Base-by-base conservation (phyloP, 2,329 filamentous ascomycete species). In the Colletotrichum spaethianum region DNA sequence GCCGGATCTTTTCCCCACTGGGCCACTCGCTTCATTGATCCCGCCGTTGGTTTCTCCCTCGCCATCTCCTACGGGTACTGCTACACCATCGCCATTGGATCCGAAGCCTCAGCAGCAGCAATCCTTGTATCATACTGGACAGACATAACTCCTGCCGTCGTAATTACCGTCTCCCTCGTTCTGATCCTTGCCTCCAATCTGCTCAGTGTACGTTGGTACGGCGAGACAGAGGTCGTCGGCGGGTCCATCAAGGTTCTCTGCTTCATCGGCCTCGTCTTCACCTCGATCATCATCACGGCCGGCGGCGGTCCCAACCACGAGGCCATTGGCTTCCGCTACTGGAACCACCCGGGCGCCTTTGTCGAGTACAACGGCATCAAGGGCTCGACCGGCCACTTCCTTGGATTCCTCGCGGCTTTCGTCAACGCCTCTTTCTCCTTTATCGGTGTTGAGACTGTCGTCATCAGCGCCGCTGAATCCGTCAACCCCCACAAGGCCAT, bases 371-470 rank as follows among this genome's bases (percentile, higher is more conserved):
- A 86, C 69, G 83, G 83, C 61, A 85, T 86, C 79, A 84, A 83
- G 69, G 84, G 84, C 3, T 84, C 88, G 66, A 83, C 83, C 56
- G 82, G 83, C 50, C 87, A 87, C 31, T 87, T 90, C 76, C 89
- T 89, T 75, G 82, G 83, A 18, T 87, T 90, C n/a, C 86, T 90
- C 75, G 72, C 88, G 86, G 18, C 85, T 72, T 90, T 90, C 77
- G 86, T 88, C 36, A 90, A 90, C 76, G 85, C 83, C 0, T 73
- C 73, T 38, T 74, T 74, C 66, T 73, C 70, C 36, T 74, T 74
- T 52, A 74, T 74, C 42, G 73, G 71, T 46, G 63, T 82, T 0
- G 84, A 86, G 70, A 84, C 83, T 71, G 77, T 78, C 11, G 84
- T 83, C 23, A 77, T 86, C 4, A 82, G 84, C 4, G 83, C 84